These are phyloP conservation scores for Claviceps sp. DNA, from an alignment of 2,329 filamentous ascomycete genomes.

Conservation along the genomic window DNA sequence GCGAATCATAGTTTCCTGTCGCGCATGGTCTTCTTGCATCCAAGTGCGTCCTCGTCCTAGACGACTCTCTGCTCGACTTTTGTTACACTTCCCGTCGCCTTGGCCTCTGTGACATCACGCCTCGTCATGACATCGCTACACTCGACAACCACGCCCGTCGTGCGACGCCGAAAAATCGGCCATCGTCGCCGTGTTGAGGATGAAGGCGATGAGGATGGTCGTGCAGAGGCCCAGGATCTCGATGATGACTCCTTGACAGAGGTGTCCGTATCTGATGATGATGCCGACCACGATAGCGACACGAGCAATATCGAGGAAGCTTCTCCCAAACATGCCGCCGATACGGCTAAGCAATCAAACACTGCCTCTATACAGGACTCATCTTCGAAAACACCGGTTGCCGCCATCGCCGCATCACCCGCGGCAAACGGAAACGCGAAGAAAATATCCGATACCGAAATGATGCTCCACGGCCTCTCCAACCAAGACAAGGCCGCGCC, in stretches of 20 bases:
- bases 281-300: slow-evolving; percentile 47
- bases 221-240: slow-evolving; percentile 39
- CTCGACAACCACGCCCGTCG: slow-evolving; percentile 21
- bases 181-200: slow-evolving; percentile 56
- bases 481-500: slow-evolving; percentile 28
- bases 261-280: slow-evolving; percentile 50
- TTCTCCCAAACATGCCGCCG: slow-evolving; percentile 34
- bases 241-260: slow-evolving; percentile 56
- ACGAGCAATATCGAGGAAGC: slow-evolving; percentile 48
- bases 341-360: slow-evolving; percentile 28
- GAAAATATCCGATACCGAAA: slow-evolving; percentile 38
- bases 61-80: slow-evolving; percentile 15
- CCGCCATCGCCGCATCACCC: slow-evolving; percentile 14
- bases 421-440: slow-evolving; percentile 20
- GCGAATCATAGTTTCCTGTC: slow-evolving; percentile 1
- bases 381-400: slow-evolving; percentile 27
- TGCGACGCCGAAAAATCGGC: slow-evolving; percentile 53
- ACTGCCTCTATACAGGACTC: slow-evolving; percentile 20
- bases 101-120: slow-evolving; percentile 2
- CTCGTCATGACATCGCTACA: background rate
- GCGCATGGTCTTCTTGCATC: slow-evolving; percentile 16
- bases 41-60: slow-evolving; percentile 14
- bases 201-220: slow-evolving; percentile 56
- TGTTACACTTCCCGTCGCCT: slow-evolving; percentile 10
- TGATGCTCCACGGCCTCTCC: slow-evolving; percentile 43